Evolutionary conservation across 2,329 filamentous ascomycete species (phyloP), one percentile per base, ranked within the genome.

Genomic region (Penicillium sp.): DNA sequence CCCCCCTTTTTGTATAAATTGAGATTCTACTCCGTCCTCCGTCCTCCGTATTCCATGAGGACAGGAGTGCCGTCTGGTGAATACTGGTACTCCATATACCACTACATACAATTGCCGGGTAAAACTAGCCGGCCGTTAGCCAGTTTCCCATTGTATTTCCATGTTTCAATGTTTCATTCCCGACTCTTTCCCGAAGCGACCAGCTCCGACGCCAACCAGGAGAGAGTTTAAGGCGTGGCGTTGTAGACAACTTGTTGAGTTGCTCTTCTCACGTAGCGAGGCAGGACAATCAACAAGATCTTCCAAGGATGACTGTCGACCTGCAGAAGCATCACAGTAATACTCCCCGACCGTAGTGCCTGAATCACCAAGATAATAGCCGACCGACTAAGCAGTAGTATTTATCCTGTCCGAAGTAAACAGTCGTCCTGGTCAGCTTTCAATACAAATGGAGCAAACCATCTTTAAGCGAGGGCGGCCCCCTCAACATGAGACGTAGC

Each of bases 401-500:
- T 33, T 33, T 33, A 33, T 12, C 9, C 30, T 33, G 30, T 10
- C 30, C 12, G 30, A 33, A 33, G 30, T 33, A 33, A 33, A 12
- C 30, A 12, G 9, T n/a, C n/a, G 12, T 33, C 30, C 30, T 2
- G 30, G 9, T 33, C 10, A 33, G 8, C 30, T 33, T 10, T 33
- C 6, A 8, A 2, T 33, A 10, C 5, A 10, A 33, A 33, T 8
- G 30, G 30, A 10, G 30, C 30, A 33, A n/a, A 10, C 12, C 9
- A 33, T 33, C 17, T 10, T 35, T 50, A 50, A 50, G 47, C 47
- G 47, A 50, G n/a, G 28, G 35, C 13, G 5, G 9, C 26, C 47
- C 45, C n/a, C 45, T 67, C 60, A 65, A 70, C 56, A 17, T 70
- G 68, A 70, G 68, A 70, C 68, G 67, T 70, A 69, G 68, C 67